phyloP scores from a whole-genome alignment of 2,329 filamentous ascomycete species.

The Phaeosphaeriaceae sp. region DNA sequence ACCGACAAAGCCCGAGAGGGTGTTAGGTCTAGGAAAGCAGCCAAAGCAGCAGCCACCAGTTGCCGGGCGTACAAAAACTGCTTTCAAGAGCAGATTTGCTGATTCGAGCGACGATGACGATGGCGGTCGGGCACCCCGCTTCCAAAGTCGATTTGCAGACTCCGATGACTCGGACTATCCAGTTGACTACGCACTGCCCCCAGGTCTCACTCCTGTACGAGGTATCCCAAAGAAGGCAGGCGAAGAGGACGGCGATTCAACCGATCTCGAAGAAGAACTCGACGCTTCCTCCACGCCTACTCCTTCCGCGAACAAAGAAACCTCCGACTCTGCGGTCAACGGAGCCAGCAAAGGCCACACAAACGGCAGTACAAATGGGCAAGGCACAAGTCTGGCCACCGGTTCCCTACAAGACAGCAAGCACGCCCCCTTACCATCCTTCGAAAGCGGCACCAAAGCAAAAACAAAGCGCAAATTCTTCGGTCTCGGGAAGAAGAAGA shows the following conservation, averaged over 20 bases:
- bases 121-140: constrained; percentile 40
- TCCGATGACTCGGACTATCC: constrained; percentile 59
- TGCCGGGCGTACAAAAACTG: constrained; percentile 18
- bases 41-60: constrained; percentile 26
- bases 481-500: constrained; percentile 69
- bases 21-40: constrained; percentile 26
- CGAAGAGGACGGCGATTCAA: constrained; percentile 64
- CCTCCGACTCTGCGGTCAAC: constrained; percentile 30
- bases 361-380: constrained; percentile 16
- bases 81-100: constrained; percentile 62
- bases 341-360: constrained; percentile 18
- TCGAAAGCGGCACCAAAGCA: constrained; percentile 38
- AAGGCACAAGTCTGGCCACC: constrained; percentile 42
- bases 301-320: constrained; percentile 40
- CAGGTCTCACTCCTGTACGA: constrained; percentile 60
- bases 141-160: constrained; percentile 57
- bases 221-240: constrained; percentile 64
- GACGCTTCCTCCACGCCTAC: constrained; percentile 38
- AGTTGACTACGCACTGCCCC: constrained; percentile 55
- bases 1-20: constrained; percentile 23
- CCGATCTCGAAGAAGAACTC: constrained; percentile 57
- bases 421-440: constrained; percentile 37
- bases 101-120: constrained; percentile 71
- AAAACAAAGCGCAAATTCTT: constrained; percentile 53
- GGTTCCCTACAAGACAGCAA: constrained; percentile 51